Conservation (phyloP, 495 filamentous ascomycete genomes). For the Pyrenula massariospora region DNA sequence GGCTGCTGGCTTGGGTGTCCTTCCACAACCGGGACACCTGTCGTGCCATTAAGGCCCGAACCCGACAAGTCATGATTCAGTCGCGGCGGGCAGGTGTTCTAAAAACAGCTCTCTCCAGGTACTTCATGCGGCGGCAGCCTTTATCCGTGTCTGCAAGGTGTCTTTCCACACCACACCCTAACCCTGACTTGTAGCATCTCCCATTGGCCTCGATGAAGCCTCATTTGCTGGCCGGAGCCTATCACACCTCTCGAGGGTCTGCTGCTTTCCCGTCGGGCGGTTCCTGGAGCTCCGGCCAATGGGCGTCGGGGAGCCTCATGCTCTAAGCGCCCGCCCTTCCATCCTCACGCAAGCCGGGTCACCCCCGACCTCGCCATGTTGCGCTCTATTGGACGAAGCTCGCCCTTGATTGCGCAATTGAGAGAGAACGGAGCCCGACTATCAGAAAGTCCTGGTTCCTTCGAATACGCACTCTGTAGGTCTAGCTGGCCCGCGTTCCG, state of each 20-base stretch:
- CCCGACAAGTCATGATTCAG: too few species aligned
- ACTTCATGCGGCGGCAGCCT: too few species aligned
- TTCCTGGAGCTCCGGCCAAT: background rate
- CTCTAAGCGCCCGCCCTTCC: background rate
- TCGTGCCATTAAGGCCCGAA: too few species aligned
- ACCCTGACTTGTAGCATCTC: too few species aligned
- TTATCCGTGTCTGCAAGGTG: too few species aligned
- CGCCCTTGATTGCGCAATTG: background rate
- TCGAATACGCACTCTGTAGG: background rate
- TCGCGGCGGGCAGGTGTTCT: too few species aligned
- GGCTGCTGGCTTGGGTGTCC: too few species aligned
- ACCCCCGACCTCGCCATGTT: background rate
- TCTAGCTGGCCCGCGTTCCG: background rate
- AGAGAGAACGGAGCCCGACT: background rate
- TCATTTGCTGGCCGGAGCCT: slow-evolving; percentile 10
- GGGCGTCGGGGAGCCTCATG: background rate
- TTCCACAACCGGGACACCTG: too few species aligned
- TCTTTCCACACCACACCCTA: too few species aligned
- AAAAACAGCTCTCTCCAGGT: too few species aligned
- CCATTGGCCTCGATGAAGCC: slow-evolving; percentile 21
- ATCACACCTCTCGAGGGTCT: background rate
- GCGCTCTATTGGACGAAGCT: background rate
- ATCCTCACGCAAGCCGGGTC: background rate
- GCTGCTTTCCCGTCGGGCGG: background rate
- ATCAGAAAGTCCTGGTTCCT: background rate